Conservation (phyloP, 2,329 filamentous ascomycete genomes). For the Clarireedia homoeocarpa region DNA sequence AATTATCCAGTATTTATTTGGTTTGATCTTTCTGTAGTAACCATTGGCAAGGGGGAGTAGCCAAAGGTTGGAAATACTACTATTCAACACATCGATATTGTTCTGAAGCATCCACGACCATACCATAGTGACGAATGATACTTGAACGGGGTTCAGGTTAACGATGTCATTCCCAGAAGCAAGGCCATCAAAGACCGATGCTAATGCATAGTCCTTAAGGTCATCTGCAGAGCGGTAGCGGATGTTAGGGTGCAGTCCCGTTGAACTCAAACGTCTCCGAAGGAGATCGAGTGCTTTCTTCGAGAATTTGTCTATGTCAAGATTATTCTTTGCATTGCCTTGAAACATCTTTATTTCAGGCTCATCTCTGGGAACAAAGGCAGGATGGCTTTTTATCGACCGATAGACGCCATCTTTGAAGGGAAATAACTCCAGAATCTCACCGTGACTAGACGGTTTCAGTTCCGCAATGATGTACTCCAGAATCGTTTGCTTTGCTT, state of each 20-base stretch:
- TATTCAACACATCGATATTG: constrained; percentile 8
- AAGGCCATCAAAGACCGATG: constrained; percentile 10
- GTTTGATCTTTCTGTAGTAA: constrained; percentile 17
- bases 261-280: constrained; percentile 5
- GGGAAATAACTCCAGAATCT: constrained; percentile 16
- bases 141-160: constrained; percentile 3
- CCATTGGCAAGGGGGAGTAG: constrained; percentile 23
- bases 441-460: constrained; percentile 8
- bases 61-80: constrained; percentile 19
- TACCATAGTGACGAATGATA: constrained; percentile 7
- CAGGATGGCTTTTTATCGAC: constrained; percentile 8
- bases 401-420: constrained; percentile 20
- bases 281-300: not conserved
- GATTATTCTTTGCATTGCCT: constrained; percentile 10
- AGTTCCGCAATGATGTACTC: constrained; percentile 16
- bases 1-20: not conserved
- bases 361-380: constrained; percentile 16
- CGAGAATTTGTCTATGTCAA: constrained; percentile 16
- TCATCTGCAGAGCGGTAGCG: constrained; percentile 12
- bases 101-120: constrained; percentile 19
- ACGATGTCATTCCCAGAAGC: constrained; percentile 7
- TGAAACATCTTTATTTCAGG: constrained; percentile 17
- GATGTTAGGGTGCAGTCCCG: constrained; percentile 13
- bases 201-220: constrained; percentile 14
- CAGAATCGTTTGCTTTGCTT: constrained; percentile 13